phyloP scores from a whole-genome alignment of 1,284 basidiomycete genomes.

The Papiliotrema terrestris region DNA sequence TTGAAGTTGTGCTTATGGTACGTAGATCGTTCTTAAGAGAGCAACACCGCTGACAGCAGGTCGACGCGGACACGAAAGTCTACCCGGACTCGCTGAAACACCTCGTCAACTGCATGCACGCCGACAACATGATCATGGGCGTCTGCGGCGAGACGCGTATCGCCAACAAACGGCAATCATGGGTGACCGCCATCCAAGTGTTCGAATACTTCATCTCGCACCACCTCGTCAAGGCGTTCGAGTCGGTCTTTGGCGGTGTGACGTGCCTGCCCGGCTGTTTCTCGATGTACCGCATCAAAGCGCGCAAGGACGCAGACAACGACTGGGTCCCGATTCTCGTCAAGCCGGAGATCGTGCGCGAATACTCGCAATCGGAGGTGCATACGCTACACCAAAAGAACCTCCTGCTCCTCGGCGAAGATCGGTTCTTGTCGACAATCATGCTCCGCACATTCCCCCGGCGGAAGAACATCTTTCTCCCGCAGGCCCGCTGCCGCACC shows the following conservation, averaged over 20 bases:
- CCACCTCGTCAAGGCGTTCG: constrained; percentile 96
- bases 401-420: constrained; percentile 90
- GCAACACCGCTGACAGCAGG: constrained; percentile 55
- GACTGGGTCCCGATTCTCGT: constrained; percentile 98
- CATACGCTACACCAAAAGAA: constrained; percentile 98
- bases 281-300: constrained; percentile 98
- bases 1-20: constrained; percentile 96
- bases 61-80: constrained; percentile 96
- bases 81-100: constrained; percentile 79
- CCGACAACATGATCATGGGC: constrained; percentile 98
- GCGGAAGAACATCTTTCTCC: constrained; percentile 98
- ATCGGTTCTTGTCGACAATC: constrained; percentile 95
- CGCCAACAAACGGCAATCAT: constrained; percentile 94
- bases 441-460: constrained; percentile 95
- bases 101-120: constrained; percentile 95
- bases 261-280: constrained; percentile 99
- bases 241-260: constrained; percentile 98
- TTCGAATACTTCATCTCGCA: constrained; percentile 99
- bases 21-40: constrained; percentile 34
- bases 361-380: constrained; percentile 93
- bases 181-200: constrained; percentile 96
- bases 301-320: constrained; percentile 76
- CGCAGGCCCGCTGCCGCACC: constrained; percentile 91
- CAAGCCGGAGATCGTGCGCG: constrained; percentile 95
- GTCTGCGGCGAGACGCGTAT: constrained; percentile 98